phyloP scores from a whole-genome alignment of 768 basidiomycete species.

The Pleurotus tuber-regium region DNA sequence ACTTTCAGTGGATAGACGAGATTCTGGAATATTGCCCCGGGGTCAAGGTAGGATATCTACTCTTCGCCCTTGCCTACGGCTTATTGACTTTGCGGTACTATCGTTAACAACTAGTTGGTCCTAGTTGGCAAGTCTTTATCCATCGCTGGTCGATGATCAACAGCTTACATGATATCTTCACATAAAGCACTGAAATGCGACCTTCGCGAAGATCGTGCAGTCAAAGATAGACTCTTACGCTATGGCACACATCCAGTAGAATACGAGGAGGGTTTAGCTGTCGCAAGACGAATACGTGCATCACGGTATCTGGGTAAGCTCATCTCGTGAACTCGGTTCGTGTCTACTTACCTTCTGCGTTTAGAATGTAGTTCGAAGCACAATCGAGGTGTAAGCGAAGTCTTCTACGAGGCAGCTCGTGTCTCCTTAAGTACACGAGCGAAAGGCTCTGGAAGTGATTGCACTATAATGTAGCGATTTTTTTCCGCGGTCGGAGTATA shows the following conservation, averaged over 20 bases:
- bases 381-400: constrained; percentile 91
- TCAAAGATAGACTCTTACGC: constrained; percentile 70
- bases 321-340: neutral
- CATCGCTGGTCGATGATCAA: constrained; percentile 8
- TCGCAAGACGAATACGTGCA: constrained; percentile 87
- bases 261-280: constrained; percentile 90
- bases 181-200: constrained; percentile 89
- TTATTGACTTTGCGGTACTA: neutral
- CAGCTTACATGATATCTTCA: constrained; percentile 6
- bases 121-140: constrained; percentile 72
- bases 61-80: neutral
- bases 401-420: constrained; percentile 88
- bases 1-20: constrained; percentile 84
- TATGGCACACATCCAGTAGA: constrained; percentile 73
- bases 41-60: constrained; percentile 66
- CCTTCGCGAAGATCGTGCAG: constrained; percentile 77
- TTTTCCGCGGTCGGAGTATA: neutral
- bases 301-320: constrained; percentile 85
- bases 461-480: constrained; percentile 64
- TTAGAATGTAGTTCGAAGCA: constrained; percentile 97
- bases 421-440: constrained; percentile 75
- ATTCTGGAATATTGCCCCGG: constrained; percentile 92
- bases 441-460: constrained; percentile 57
- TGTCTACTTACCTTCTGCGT: too few relatives aligned
- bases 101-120: constrained; percentile 53